Evolutionary conservation across 2,329 filamentous ascomycete species (phyloP).

Genomic region (Stemphylium beticola): DNA sequence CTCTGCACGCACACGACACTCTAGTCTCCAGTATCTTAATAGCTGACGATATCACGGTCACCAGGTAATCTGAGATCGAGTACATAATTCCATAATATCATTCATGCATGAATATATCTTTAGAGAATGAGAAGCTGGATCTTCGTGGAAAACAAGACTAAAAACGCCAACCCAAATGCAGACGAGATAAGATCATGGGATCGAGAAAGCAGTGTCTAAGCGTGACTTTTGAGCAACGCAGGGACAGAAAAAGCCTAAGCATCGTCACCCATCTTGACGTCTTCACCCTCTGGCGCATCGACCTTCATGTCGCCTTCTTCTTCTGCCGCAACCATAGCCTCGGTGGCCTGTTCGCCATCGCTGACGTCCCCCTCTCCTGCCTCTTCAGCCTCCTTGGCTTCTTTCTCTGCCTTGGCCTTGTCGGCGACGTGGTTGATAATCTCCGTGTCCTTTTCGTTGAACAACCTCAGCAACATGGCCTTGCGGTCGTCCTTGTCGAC

Average conservation of each 20-base stretch:
- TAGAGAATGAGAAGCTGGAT: not conserved
- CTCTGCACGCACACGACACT: too few species aligned
- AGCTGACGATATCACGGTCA: too few species aligned
- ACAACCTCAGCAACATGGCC: conserved; percentile 89
- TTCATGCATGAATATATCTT: not conserved
- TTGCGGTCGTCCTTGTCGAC: conserved; percentile 93
- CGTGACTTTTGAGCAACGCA: not conserved
- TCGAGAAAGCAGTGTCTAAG: not conserved
- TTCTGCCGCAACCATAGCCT: conserved; percentile 7
- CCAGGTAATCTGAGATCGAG: too few species aligned
- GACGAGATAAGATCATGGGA: not conserved
- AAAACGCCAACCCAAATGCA: conserved; percentile 15
- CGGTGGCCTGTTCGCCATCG: conserved; percentile 7
- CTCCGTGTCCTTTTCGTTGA: conserved; percentile 84
- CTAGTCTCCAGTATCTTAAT: too few species aligned
- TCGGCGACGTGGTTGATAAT: conserved; percentile 56
- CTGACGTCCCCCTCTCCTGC: conserved; percentile 16
- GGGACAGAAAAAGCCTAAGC: not conserved
- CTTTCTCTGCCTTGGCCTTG: conserved; percentile 36
- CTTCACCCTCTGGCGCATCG: conserved; percentile 4
- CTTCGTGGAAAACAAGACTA: not conserved
- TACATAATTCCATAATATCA: conserved; percentile 4
- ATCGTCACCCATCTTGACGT: conserved; percentile 9
- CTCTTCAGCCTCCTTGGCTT: conserved; percentile 25
- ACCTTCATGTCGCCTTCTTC: conserved; percentile 12